Evolutionary conservation across 495 filamentous ascomycete species (phyloP).

Genomic region (Aspergillus heteromorphus): DNA sequence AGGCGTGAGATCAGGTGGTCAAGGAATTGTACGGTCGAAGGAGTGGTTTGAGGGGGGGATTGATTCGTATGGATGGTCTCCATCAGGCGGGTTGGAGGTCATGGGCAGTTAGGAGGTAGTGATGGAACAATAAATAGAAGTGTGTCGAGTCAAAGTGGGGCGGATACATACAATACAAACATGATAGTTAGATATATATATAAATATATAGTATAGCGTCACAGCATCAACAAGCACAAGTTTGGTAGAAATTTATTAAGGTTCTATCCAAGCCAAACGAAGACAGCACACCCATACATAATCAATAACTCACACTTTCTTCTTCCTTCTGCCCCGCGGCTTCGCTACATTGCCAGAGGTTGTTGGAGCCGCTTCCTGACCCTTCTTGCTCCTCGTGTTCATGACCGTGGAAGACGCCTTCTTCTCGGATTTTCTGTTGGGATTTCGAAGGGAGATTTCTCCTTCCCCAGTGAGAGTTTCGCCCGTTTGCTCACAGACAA

Average conservation of each 20-base stretch:
- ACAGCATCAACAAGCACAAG: too few relatives aligned
- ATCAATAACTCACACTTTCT: too few relatives aligned
- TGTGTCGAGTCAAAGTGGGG: too few relatives aligned
- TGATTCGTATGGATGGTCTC: background rate
- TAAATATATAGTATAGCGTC: too few relatives aligned
- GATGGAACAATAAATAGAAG: too few relatives aligned
- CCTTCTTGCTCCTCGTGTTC: background rate
- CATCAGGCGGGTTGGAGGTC: background rate
- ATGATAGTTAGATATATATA: too few relatives aligned
- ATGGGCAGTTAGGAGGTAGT: background rate
- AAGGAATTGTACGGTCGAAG: slow-evolving; percentile 18
- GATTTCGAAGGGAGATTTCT: slow-evolving; percentile 7
- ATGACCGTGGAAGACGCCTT: background rate
- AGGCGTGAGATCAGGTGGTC: slow-evolving; percentile 26
- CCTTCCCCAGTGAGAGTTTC: slow-evolving; percentile 11
- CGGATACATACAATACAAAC: too few relatives aligned
- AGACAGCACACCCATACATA: too few relatives aligned
- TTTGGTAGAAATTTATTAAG: too few relatives aligned
- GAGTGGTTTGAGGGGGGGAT: background rate
- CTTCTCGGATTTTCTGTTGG: background rate
- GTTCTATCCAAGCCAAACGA: too few relatives aligned
- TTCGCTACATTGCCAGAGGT: background rate
- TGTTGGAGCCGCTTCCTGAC: background rate
- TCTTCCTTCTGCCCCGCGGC: background rate
- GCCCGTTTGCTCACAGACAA: slow-evolving; percentile 6